A percentile compares a stretch with the other conserved stretches of the same genome.
Evolutionary conservation across 441 rosid species (phyloP).

Genomic region (Francoa sonchifolia): DNA sequence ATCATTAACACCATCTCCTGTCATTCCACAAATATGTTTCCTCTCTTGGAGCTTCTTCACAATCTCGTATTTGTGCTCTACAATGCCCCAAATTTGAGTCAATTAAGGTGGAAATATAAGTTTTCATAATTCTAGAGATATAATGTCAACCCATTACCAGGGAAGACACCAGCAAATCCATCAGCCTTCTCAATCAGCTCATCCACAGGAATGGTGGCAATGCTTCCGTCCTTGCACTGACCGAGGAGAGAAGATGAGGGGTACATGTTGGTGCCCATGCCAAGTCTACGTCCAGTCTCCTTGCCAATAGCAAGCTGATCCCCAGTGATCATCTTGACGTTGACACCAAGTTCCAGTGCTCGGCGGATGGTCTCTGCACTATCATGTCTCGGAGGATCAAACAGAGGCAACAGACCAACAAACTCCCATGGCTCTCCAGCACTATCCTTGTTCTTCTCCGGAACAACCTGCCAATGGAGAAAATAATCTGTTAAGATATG

Average conservation of each 20-base stretch:
- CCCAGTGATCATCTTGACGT: conserved; percentile 24
- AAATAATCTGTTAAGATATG: background rate
- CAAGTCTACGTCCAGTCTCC: conserved; percentile 3
- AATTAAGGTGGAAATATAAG: no score
- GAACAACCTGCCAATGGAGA: conserved; percentile 27
- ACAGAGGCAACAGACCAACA: conserved; percentile 81
- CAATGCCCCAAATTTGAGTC: no score
- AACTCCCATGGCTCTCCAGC: conserved; percentile 74
- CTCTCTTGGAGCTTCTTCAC: conserved; percentile 3
- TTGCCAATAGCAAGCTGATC: conserved; percentile 7
- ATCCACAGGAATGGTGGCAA: background rate
- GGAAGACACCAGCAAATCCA: conserved; percentile 6
- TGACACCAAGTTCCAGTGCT: conserved; percentile 90
- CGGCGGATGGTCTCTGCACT: no score
- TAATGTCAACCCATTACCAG: no score
- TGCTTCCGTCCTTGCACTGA: background rate
- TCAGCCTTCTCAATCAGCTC: background rate
- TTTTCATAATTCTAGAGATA: no score
- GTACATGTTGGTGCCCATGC: conserved; percentile 6
- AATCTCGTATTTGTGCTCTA: conserved; percentile 4
- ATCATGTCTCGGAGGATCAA: conserved; percentile 94
- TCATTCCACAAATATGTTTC: conserved; percentile 2
- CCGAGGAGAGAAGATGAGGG: conserved; percentile 4
- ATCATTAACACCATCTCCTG: conserved; percentile 4
- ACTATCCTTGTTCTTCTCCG: conserved; percentile 69